These are phyloP conservation scores for apple (Malus domestica) DNA, from an alignment of 306 rosid species.

Conservation along the genomic window DNA sequence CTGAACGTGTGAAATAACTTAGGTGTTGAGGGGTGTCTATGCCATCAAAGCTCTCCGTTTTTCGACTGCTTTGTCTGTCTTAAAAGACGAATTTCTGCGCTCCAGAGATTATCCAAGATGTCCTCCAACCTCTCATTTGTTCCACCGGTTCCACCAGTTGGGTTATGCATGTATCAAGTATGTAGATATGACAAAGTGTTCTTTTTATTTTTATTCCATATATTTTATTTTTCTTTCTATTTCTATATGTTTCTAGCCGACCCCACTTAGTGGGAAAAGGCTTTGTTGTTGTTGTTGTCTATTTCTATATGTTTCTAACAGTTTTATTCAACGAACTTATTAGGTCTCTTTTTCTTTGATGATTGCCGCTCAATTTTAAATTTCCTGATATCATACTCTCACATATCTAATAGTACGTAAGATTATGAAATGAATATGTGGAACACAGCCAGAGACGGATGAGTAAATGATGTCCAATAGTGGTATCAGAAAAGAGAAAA, in stretches of 20 bases:
- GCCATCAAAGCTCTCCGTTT: slow-evolving; percentile 88
- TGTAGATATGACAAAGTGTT: slow-evolving; percentile 23
- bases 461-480: neutral
- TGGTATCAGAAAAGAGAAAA: neutral
- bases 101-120: slow-evolving; percentile 98
- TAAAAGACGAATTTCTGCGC: slow-evolving; percentile 87
- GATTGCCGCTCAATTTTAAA: neutral
- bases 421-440: no score
- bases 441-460: neutral
- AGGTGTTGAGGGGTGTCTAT: slow-evolving; percentile 92
- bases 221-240: neutral
- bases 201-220: neutral
- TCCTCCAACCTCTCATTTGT: slow-evolving; percentile 92
- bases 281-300: no score
- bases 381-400: neutral
- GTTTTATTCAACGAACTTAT: neutral
- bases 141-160: slow-evolving; percentile 84
- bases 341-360: neutral
- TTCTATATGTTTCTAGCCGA: neutral
- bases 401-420: neutral
- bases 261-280: no score
- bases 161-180: slow-evolving; percentile 94
- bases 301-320: neutral
- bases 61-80: slow-evolving; percentile 75
- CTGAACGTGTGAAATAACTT: slow-evolving; percentile 26